Evolutionary conservation across 2,329 filamentous ascomycete genomes (phyloP), one percentile per base, ranked within the genome.

Genomic region (Colletotrichum tanaceti): DNA sequence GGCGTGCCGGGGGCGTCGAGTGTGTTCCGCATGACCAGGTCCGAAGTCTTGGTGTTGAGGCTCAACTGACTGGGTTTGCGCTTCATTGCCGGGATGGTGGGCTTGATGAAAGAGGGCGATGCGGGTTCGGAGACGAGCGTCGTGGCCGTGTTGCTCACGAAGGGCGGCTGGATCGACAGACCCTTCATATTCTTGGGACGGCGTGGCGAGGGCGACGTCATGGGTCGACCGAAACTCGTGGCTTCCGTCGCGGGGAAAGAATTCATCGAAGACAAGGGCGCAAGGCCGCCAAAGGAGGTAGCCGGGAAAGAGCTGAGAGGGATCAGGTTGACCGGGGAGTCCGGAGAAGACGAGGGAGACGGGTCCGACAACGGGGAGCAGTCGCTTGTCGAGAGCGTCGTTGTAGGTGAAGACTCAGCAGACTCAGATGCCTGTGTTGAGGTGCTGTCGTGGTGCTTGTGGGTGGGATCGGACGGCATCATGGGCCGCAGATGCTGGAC

Each of bases 341-440:
- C 94, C 10, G 95, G 95, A 1, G 95, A 98, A 24, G 94, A 93
- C 60, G 91, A 95, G 3, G 96, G 94, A 5, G 95, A 98, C 9
- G 93, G 91, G 74, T 98, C 95, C 38, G 94, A 94, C 57, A 96
- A 86, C 38, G 93, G 93, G 10, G 93, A 95, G 5, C 94, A 97
- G 80, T 97, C 95, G 71, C 95, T 93, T 22, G 93, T 97, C 6
- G 94, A 97, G 58, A 96, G 88, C 2, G 95, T 97, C 4, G 94
- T 98, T 9, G 95, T 98, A 1, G 96, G 96, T 10, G 95, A 98
- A 24, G 95, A 97, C 75, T 97, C 94, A 49, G 93, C 93, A 1
- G 96, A 98, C 72, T 93, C 93, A 18, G 92, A 93, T 63, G 86
- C 86, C 71, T 91, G 90, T 3, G 91, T 93, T 9, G 91, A 94